phyloP scores from a whole-genome alignment of 306 rosid genomes.

The Lablab purpureus region DNA sequence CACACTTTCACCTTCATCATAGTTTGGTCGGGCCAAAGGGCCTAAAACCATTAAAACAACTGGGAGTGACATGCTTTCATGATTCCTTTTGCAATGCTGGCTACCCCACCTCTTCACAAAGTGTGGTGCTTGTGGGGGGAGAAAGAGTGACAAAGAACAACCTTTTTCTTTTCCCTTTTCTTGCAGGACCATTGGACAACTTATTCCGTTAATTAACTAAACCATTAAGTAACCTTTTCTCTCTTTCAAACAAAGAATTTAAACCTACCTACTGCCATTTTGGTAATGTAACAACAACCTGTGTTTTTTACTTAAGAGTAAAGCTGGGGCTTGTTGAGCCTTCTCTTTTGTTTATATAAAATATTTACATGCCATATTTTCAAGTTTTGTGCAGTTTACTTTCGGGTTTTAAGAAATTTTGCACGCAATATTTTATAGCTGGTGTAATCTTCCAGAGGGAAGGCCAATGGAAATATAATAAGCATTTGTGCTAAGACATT shows the following conservation, averaged over 20 bases:
- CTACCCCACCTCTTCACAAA: conserved; percentile 55
- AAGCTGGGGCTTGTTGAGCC: conserved; percentile 44
- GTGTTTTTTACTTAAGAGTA: conserved; percentile 49
- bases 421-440: conserved; percentile 38
- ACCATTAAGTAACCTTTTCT: background rate
- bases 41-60: conserved; percentile 58
- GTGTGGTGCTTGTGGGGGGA: conserved; percentile 46
- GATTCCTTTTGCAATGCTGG: conserved; percentile 62
- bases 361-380: conserved; percentile 39
- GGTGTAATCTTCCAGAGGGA: conserved; percentile 43
- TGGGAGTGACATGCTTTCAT: conserved; percentile 76
- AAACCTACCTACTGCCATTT: conserved; percentile 50
- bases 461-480: conserved; percentile 43
- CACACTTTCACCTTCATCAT: conserved; percentile 56
- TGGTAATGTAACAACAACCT: conserved; percentile 60
- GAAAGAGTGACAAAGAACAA: conserved; percentile 38
- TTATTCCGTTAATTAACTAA: conserved; percentile 31
- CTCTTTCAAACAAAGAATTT: conserved; percentile 33
- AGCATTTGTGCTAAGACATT: conserved; percentile 46
- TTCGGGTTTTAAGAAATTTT: background rate
- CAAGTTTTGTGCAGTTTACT: conserved; percentile 26
- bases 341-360: conserved; percentile 35
- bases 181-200: conserved; percentile 21
- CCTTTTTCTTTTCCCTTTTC: conserved; percentile 13
- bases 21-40: conserved; percentile 63